Evolutionary conservation across 768 basidiomycete species (phyloP).

Genomic region (Xerocomellus amylosporus): DNA sequence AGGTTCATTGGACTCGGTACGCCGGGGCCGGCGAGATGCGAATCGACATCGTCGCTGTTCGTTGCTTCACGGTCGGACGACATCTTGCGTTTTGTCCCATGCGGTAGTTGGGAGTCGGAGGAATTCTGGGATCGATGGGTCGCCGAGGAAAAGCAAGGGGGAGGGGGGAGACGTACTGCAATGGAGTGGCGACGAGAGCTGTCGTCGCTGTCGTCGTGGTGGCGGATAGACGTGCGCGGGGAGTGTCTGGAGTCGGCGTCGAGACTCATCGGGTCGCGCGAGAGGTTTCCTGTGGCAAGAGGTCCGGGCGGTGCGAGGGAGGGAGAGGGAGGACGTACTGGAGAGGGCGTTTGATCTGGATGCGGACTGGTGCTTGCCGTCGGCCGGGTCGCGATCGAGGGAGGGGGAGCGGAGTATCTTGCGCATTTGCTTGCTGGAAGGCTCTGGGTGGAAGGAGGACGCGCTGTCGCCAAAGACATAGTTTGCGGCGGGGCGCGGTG

Average conservation of each 20-base stretch:
- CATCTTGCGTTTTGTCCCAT: constrained; percentile 83
- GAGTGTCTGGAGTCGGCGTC: constrained; percentile 31
- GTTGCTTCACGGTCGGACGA: constrained; percentile 60
- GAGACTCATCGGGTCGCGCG: background rate
- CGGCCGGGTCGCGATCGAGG: constrained; percentile 36
- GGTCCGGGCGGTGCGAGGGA: constrained; percentile 9
- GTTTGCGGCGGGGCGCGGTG: constrained; percentile 60
- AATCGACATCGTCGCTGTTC: constrained; percentile 61
- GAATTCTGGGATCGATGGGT: constrained; percentile 25
- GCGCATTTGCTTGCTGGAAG: constrained; percentile 40
- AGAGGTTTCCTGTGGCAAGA: constrained; percentile 29
- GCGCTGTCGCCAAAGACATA: constrained; percentile 63
- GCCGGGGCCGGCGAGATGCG: constrained; percentile 66
- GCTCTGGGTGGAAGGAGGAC: constrained; percentile 40
- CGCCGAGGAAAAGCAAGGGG: background rate
- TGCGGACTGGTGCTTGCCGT: constrained; percentile 12
- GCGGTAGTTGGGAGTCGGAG: constrained; percentile 42
- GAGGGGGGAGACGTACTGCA: constrained; percentile 43
- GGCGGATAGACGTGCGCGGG: constrained; percentile 33
- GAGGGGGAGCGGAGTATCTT: constrained; percentile 62
- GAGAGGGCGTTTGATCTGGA: constrained; percentile 19
- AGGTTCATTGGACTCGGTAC: constrained; percentile 57
- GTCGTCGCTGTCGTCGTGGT: constrained; percentile 55
- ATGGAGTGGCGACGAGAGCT: constrained; percentile 72
- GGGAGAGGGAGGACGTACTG: constrained; percentile 22